Percentiles rank a stretch among this genome's conserved stretches.
Conservation (phyloP, 306 rosid genomes). For the Cicer chorassanicum region DNA sequence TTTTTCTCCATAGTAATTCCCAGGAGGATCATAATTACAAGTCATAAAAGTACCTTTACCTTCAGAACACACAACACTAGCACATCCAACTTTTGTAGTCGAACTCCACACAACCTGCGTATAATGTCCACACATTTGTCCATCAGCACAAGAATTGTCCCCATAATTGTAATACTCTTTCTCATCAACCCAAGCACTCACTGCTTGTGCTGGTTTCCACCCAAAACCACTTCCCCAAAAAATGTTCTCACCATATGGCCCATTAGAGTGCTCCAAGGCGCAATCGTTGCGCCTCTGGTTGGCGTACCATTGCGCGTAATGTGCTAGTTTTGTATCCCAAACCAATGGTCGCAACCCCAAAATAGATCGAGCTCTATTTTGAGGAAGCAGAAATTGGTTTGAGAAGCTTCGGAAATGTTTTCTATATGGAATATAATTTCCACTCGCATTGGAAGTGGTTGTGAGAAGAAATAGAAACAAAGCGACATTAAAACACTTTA, state of each 20-base stretch:
- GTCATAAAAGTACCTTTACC: conserved; percentile 75
- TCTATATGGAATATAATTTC: not conserved
- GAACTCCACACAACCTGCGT: conserved; percentile 85
- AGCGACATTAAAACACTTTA: conserved; percentile 10
- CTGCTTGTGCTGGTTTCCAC: conserved; percentile 81
- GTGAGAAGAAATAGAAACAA: conserved; percentile 40
- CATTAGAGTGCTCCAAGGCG: conserved; percentile 68
- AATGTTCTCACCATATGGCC: conserved; percentile 92
- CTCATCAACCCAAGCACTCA: conserved; percentile 75
- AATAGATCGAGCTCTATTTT: conserved; percentile 61
- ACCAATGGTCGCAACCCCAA: conserved; percentile 53
- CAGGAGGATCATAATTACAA: conserved; percentile 95
- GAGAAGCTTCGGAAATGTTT: conserved; percentile 36
- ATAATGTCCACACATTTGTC: conserved; percentile 80
- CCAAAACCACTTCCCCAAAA: conserved; percentile 90
- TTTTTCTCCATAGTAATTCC: conserved; percentile 77
- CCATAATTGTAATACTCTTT: conserved; percentile 58
- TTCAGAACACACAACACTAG: conserved; percentile 59
- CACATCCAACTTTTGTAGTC: conserved; percentile 70
- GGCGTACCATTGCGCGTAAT: conserved; percentile 75
- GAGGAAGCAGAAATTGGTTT: conserved; percentile 68
- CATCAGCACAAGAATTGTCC: conserved; percentile 62
- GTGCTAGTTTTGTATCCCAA: conserved; percentile 60
- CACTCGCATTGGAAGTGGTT: not conserved
- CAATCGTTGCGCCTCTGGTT: conserved; percentile 75